phyloP scores from a whole-genome alignment of 768 basidiomycete species.

The Russula griseocarnosa region DNA sequence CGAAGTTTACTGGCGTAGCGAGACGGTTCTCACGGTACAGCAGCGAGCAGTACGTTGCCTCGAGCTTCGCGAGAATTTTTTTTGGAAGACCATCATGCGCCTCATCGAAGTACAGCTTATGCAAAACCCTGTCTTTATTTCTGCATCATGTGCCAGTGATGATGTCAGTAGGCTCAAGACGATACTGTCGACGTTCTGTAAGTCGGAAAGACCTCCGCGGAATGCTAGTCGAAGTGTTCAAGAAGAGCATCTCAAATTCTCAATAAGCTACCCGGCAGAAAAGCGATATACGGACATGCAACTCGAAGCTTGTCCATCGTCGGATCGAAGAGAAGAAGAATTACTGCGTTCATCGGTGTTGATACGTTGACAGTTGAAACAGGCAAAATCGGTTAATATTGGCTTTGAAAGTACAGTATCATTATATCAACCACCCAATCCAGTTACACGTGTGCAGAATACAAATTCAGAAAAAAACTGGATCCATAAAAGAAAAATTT shows the following conservation, averaged over 20 bases:
- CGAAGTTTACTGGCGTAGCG: no score
- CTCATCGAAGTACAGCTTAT: constrained; percentile 58
- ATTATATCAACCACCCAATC: no score
- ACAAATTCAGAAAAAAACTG: no score
- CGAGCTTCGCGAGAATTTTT: constrained; percentile 79
- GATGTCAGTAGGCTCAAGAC: no score
- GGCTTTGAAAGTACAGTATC: no score
- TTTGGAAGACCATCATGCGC: constrained; percentile 49
- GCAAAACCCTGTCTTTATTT: constrained; percentile 1
- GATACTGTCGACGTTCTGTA: no score
- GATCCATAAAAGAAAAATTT: no score
- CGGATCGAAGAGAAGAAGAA: constrained; percentile 60
- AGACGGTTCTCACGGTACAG: constrained; percentile 61
- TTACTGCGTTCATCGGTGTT: constrained; percentile 53
- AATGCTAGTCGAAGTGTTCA: constrained; percentile 50
- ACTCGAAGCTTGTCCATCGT: constrained; percentile 61
- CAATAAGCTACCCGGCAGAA: constrained; percentile 43
- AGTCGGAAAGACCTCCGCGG: no score
- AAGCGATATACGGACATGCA: constrained; percentile 56
- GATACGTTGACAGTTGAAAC: no score
- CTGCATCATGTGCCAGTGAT: no score
- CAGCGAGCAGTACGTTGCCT: constrained; percentile 65
- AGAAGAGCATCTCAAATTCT: constrained; percentile 24
- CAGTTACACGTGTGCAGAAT: no score
- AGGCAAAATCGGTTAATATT: constrained; percentile 32